Percentiles rank a stretch among this genome's conserved stretches.
phyloP scores from a whole-genome alignment of 1,284 basidiomycete species.

The Xerocomus minutiporus region DNA sequence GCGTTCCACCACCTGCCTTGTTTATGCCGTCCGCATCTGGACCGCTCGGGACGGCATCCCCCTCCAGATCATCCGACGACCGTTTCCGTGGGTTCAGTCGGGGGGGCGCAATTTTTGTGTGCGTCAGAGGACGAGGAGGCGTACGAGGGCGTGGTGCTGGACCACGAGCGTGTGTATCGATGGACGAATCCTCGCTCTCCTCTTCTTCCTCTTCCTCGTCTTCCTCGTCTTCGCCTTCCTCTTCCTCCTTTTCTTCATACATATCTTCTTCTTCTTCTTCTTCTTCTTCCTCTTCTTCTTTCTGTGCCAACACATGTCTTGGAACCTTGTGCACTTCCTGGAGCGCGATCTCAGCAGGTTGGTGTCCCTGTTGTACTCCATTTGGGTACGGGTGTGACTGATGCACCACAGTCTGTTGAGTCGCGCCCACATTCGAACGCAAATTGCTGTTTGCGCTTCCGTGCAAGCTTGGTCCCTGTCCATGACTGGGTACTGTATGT shows the following conservation, averaged over 20 bases:
- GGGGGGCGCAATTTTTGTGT: slow-evolving; percentile 21
- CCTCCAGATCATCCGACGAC: slow-evolving; percentile 31
- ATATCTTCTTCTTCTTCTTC: not conserved
- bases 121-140: not conserved
- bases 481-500: slow-evolving; percentile 28
- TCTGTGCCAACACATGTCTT: slow-evolving; percentile 17
- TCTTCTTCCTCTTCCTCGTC: slow-evolving; percentile 12
- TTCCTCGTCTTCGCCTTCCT: slow-evolving; percentile 2
- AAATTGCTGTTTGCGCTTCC: slow-evolving; percentile 1
- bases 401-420: slow-evolving; percentile 8
- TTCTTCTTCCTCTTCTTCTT: slow-evolving; percentile 23
- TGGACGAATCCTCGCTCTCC: slow-evolving; percentile 25
- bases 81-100: slow-evolving; percentile 31
- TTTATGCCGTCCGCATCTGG: not conserved
- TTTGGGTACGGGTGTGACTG: slow-evolving; percentile 7
- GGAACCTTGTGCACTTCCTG: slow-evolving; percentile 23
- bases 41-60: slow-evolving; percentile 4
- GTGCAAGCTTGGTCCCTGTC: slow-evolving; percentile 16
- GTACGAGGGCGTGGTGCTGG: not conserved
- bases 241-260: not conserved
- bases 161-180: slow-evolving; percentile 1
- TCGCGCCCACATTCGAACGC: not conserved
- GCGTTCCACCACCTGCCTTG: slow-evolving; percentile 4
- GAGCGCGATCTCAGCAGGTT: slow-evolving; percentile 22
- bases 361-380: slow-evolving; percentile 10